Conservation (phyloP, 2,329 filamentous ascomycete species). For the Peltaster fructicola region DNA sequence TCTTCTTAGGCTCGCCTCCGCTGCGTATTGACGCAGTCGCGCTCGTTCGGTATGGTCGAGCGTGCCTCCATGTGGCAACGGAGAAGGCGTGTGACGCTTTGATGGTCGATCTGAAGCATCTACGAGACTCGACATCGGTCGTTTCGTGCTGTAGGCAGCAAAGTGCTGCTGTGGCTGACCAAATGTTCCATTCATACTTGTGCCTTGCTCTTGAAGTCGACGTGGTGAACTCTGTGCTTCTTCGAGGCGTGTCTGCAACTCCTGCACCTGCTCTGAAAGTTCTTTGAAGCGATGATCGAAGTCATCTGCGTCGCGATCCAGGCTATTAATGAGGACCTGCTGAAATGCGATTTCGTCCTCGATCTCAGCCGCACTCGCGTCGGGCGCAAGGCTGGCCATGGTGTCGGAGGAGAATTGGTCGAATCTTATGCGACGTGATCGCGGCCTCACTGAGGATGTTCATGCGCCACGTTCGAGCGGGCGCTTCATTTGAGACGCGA, state of each 20-base stretch:
- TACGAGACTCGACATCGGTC: background rate
- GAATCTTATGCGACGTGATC: too few relatives aligned
- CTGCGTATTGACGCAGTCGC: background rate
- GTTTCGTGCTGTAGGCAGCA: conserved; percentile 2
- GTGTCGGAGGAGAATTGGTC: too few relatives aligned
- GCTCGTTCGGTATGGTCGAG: background rate
- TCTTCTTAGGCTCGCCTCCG: background rate
- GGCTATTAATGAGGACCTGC: conserved; percentile 13
- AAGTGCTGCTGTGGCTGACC: conserved; percentile 2
- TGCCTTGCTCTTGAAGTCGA: conserved; percentile 3
- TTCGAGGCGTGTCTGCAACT: conserved; percentile 9
- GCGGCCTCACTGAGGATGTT: too few relatives aligned
- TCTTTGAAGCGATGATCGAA: conserved; percentile 10
- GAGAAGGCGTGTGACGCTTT: conserved; percentile 4
- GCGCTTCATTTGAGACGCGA: too few relatives aligned
- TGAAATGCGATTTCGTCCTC: conserved; percentile 19
- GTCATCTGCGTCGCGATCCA: conserved; percentile 16
- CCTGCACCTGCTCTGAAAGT: conserved; percentile 9
- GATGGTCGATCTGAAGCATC: background rate
- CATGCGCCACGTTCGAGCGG: too few relatives aligned
- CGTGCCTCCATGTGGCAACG: background rate
- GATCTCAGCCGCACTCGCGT: too few relatives aligned
- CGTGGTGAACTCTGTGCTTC: conserved; percentile 3
- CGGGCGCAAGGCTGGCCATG: too few relatives aligned
- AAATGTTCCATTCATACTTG: too few relatives aligned